phyloP scores from a whole-genome alignment of 2,329 filamentous ascomycete species.

The Fusarium acutatum region DNA sequence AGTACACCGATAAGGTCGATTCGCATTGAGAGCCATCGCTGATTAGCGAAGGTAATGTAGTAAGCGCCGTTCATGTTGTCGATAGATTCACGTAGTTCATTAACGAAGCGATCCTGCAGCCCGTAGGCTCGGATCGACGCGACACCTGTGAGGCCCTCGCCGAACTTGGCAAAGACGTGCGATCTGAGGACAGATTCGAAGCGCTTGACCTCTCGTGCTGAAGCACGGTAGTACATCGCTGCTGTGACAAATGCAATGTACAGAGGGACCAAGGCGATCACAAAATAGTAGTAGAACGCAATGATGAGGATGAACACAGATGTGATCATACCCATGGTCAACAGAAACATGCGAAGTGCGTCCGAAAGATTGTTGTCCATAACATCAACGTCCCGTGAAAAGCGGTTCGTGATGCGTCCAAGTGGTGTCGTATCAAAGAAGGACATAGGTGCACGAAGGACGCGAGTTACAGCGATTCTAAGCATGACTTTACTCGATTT shows the following conservation, averaged over 20 bases:
- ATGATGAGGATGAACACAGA: slow-evolving; percentile 91
- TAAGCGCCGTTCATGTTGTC: slow-evolving; percentile 95
- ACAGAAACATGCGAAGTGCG: slow-evolving; percentile 89
- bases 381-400: slow-evolving; percentile 93
- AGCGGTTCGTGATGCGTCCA: slow-evolving; percentile 94
- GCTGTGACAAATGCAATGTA: slow-evolving; percentile 82
- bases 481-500: slow-evolving; percentile 84
- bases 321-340: slow-evolving; percentile 83
- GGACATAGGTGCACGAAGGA: slow-evolving; percentile 78
- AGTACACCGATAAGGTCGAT: slow-evolving; percentile 85
- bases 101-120: slow-evolving; percentile 77
- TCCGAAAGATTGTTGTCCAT: slow-evolving; percentile 95
- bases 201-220: slow-evolving; percentile 92
- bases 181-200: slow-evolving; percentile 91
- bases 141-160: slow-evolving; percentile 85
- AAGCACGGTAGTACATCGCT: slow-evolving; percentile 87
- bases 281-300: slow-evolving; percentile 93
- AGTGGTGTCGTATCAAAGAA: slow-evolving; percentile 98
- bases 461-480: slow-evolving; percentile 78
- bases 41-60: slow-evolving; percentile 94
- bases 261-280: slow-evolving; percentile 68
- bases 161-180: slow-evolving; percentile 87
- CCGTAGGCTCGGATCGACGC: slow-evolving; percentile 91
- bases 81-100: slow-evolving; percentile 74
- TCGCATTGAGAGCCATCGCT: slow-evolving; percentile 88